A percentile compares a stretch with the other conserved stretches of the same genome.
Conservation (phyloP, 257 asterid species). For the Nicotiana noctiflora region DNA sequence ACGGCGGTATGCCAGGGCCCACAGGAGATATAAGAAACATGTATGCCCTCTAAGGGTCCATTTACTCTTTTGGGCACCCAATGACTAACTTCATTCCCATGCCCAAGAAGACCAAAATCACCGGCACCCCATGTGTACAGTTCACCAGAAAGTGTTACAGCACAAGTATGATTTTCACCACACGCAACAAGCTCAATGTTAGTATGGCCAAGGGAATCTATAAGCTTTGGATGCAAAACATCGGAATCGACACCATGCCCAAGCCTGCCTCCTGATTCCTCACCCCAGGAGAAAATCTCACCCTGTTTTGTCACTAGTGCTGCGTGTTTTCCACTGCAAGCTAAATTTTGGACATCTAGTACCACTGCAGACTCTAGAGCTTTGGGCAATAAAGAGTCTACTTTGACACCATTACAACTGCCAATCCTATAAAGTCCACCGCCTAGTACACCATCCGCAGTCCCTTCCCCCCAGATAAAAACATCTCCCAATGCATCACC, state of each 20-base stretch:
- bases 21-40: constrained; percentile 75
- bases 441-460: constrained; percentile 71
- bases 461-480: constrained; percentile 90
- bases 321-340: constrained; percentile 85
- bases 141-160: constrained; percentile 88
- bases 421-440: constrained; percentile 63
- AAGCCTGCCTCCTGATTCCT: constrained; percentile 87
- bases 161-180: constrained; percentile 86
- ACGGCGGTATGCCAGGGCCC: constrained; percentile 98
- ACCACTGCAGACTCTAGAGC: constrained; percentile 88
- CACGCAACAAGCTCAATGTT: constrained; percentile 86
- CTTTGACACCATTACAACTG: constrained; percentile 37
- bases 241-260: constrained; percentile 96
- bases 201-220: constrained; percentile 64
- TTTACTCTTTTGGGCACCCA: constrained; percentile 86
- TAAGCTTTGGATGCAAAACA: constrained; percentile 76
- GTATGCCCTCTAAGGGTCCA: constrained; percentile 82
- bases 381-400: constrained; percentile 75
- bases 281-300: constrained; percentile 91
- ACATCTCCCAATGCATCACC: constrained; percentile 92
- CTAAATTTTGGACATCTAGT: constrained; percentile 77
- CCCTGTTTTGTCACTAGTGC: constrained; percentile 84
- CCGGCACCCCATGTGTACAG: constrained; percentile 95
- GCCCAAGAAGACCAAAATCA: constrained; percentile 81
- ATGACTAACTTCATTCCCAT: constrained; percentile 85